phyloP scores from a whole-genome alignment of 1,139 yeast species.

The Lizanozyma gosingica region DNA sequence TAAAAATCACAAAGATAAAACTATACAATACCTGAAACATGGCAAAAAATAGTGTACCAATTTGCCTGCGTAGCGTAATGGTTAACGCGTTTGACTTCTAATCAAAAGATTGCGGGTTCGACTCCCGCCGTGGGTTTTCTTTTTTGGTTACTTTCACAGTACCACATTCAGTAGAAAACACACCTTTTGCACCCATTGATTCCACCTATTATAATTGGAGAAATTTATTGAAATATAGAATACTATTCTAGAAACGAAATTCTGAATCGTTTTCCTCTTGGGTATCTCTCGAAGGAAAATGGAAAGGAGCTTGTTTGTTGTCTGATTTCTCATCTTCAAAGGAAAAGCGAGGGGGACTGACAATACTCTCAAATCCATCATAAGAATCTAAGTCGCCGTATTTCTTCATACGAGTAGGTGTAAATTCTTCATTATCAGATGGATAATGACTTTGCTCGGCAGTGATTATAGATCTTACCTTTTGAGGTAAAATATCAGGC shows the following conservation, averaged over 20 bases:
- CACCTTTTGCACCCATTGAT: too few species aligned
- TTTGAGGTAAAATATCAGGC: conserved; percentile 48
- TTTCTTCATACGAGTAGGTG: neutral
- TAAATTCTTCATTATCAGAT: conserved; percentile 17
- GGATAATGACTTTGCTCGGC: conserved; percentile 31
- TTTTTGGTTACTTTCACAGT: too few species aligned
- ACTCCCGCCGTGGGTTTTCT: conserved; percentile 15
- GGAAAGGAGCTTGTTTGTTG: neutral
- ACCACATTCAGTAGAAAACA: too few species aligned
- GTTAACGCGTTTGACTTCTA: conserved; percentile 18
- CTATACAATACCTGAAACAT: too few species aligned
- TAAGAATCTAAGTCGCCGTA: neutral
- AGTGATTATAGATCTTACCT: conserved; percentile 32
- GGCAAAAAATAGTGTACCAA: too few species aligned
- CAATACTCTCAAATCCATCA: neutral
- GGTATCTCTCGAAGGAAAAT: neutral
- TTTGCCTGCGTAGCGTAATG: conserved; percentile 5
- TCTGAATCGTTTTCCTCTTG: neutral
- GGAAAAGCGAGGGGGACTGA: neutral
- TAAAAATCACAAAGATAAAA: too few species aligned
- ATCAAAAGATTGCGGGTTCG: conserved; percentile 18
- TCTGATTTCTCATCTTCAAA: neutral
- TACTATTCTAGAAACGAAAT: neutral
- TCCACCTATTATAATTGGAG: too few species aligned
- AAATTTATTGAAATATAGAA: neutral